Base-by-base conservation (phyloP, 768 basidiomycete genomes). In the Cystoderma amianthinum region DNA sequence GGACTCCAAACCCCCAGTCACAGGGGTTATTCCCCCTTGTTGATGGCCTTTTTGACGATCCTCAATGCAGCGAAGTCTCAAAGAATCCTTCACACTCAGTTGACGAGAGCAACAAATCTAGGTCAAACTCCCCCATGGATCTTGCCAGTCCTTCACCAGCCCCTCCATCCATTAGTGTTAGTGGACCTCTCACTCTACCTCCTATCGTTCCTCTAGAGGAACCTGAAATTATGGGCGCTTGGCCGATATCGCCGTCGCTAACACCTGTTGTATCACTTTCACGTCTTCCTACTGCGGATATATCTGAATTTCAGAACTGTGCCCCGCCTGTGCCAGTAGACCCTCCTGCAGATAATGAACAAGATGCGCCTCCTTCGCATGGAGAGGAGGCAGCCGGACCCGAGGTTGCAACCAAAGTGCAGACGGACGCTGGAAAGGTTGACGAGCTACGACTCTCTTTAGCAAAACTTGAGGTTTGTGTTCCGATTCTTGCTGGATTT, bases 121-220 rank as follows among this genome's bases (percentile, higher is more conserved):
- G 64, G 30, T 70, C 71, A 18, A 61, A 60, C 33, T 72, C 74
- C 4, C 71, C 74, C 0, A 73, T 76, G 65, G 71, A 72, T 15
- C 56, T 75, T 3, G 62, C 62, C 10, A 70, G 65, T 17, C 67
- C 70, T 2, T 61, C 65, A 1, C 58, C 64, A 12, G 48, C 57
- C 9, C 48, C 53, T 19, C 21, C 25, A 28, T 7, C 25, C n/a
- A 28, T 28, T n/a, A 7, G 25, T 28, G 25, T 28, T 28, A 7
- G n/a, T 7, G 25, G 7, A 7, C 25, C 25, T n/a, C 25, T 28
- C 25, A n/a, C n/a, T n/a, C n/a, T n/a, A n/a, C 25, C 25, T 28
- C 25, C 25, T 28, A 28, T 28, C 25, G 7, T 28, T 28, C 25
- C 25, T n/a, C 7, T 28, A 7, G n/a, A 7, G 25, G 7, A 28